Conservation (phyloP, 257 asterid genomes). For the Jacaranda copaia region DNA sequence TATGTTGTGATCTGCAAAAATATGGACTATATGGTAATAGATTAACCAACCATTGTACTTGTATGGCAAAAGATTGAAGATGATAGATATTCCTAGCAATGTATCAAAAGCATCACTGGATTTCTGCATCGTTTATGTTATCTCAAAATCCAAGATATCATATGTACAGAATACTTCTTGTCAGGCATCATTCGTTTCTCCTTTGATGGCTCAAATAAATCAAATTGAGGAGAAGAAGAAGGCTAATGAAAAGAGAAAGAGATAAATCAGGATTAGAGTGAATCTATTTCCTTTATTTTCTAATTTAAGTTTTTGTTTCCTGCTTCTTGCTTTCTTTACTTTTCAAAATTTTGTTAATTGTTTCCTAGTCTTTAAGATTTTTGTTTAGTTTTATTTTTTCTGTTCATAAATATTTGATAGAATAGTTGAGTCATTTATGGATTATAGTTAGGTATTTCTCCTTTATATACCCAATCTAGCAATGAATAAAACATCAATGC, state of each 20-base stretch:
- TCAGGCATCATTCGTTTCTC: conserved; percentile 64
- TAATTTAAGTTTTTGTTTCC: too few relatives aligned
- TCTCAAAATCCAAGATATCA: conserved; percentile 61
- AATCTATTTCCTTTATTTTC: too few relatives aligned
- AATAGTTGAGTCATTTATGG: too few relatives aligned
- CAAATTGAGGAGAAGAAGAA: conserved; percentile 42
- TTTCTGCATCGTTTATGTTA: conserved; percentile 69
- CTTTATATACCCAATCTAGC: too few relatives aligned
- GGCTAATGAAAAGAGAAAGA: background rate
- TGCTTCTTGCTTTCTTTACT: too few relatives aligned
- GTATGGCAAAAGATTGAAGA: conserved; percentile 62
- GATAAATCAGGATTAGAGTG: too few relatives aligned
- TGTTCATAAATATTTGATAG: too few relatives aligned
- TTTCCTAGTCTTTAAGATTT: too few relatives aligned
- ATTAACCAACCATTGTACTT: background rate
- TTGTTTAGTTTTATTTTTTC: too few relatives aligned
- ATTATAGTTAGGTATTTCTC: too few relatives aligned
- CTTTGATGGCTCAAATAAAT: conserved; percentile 50
- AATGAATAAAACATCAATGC: too few relatives aligned
- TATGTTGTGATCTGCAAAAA: background rate
- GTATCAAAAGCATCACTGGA: conserved; percentile 68
- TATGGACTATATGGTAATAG: background rate
- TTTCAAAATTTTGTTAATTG: too few relatives aligned
- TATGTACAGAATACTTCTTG: conserved; percentile 62
- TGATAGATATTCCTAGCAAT: conserved; percentile 56